Evolutionary conservation across 306 rosid genomes (phyloP), one percentile per base, ranked within the genome.

Genomic region (Chamaecrista fasciculata): DNA sequence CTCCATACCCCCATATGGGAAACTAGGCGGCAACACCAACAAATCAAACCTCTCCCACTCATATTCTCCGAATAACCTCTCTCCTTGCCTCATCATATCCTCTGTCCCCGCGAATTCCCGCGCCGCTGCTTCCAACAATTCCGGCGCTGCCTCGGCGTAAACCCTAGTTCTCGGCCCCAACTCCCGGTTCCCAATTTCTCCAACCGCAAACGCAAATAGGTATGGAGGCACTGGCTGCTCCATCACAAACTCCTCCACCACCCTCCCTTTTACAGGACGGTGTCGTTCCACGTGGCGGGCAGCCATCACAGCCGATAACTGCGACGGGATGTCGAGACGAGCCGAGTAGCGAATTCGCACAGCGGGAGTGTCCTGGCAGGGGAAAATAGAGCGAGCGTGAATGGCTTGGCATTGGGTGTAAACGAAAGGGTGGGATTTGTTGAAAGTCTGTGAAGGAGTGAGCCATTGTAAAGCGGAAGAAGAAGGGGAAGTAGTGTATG

Each of bases 401-500:
- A 94, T 91, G 65, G 96, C 80, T 10, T 94, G 99, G 76, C 99
- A 91, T 19, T 94, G 99, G 0, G 99, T 94, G 83, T 91, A 91
- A 18, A 87, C 99, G 14, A 88, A 89, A 0, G 99, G 97, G 0
- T 65, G 66, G 1, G 84, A 34, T 42, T 91, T 89, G 80, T 82
- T 82, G 76, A 82, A 87, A 5, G 99, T 91, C 67, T 94, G 97
- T 0, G 87, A 86, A 3, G 97, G 96, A 0, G 76, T 50, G 0
- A 94, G 89, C 99, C 99, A 90, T 37, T 94, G 99, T 9, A 94
- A 92, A 0, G 99, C 99, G 0, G 99, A 88, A 24, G 97, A 80
- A 6, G 91, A 76, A 11, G 96, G 92, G 16, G 92, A 69, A 23
- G 96, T 87, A 69, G 86, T 25, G 89, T 39, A 94, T 6, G 39